Conservation (phyloP, 768 basidiomycete species). For the Rhizopogon sp. region DNA sequence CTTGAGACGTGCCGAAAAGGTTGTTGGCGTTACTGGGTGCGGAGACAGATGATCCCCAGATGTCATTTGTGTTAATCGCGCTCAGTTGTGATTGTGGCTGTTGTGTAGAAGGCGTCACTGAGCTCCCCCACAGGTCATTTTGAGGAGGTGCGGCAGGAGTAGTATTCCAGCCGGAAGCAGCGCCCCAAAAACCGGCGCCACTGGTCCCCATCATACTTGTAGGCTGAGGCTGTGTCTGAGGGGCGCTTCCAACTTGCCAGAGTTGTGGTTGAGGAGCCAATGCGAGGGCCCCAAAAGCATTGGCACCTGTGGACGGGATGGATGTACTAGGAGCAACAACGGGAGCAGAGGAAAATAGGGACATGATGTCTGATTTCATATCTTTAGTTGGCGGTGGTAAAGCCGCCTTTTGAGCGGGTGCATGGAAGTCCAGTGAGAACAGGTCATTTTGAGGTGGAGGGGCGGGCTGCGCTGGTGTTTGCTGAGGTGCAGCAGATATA, state of each 20-base stretch:
- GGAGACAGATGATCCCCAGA: slow-evolving; percentile 47
- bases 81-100: slow-evolving; percentile 20
- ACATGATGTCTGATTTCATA: slow-evolving; percentile 81
- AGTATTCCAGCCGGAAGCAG: slow-evolving; percentile 57
- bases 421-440: slow-evolving; percentile 84
- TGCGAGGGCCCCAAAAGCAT: slow-evolving; percentile 34
- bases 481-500: slow-evolving; percentile 9
- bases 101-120: slow-evolving; percentile 10
- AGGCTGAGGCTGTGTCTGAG: slow-evolving; percentile 23
- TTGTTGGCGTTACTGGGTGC: slow-evolving; percentile 26
- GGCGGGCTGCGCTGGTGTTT: slow-evolving; percentile 19
- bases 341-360: slow-evolving; percentile 59
- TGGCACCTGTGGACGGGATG: slow-evolving; percentile 20
- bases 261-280: slow-evolving; percentile 15
- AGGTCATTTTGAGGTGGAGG: slow-evolving; percentile 54
- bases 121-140: slow-evolving; percentile 30
- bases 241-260: slow-evolving; percentile 21
- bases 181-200: slow-evolving; percentile 62
- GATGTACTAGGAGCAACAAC: slow-evolving; percentile 1
- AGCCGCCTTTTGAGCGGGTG: slow-evolving; percentile 33
- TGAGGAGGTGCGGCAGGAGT: slow-evolving; percentile 23
- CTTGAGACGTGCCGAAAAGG: slow-evolving; percentile 23
- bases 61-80: slow-evolving; percentile 40
- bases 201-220: slow-evolving; percentile 51
- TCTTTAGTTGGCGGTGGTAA: slow-evolving; percentile 52